These are phyloP conservation scores for Aspergillus phoenicis DNA, from an alignment of 2,329 filamentous ascomycete species.

Conservation along the genomic window DNA sequence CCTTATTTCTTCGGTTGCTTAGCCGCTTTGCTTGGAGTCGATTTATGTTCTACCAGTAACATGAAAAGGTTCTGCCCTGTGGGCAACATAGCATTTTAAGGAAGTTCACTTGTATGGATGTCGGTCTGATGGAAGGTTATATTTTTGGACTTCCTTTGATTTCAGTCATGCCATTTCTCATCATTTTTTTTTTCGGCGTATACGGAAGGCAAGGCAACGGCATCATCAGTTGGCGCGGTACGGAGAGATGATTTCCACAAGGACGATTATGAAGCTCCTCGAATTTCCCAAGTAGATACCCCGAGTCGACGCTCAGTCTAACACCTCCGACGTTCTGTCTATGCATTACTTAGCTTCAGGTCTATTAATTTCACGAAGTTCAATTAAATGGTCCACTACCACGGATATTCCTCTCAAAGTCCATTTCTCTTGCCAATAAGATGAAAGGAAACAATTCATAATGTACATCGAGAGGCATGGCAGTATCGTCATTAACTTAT, in stretches of 20 bases:
- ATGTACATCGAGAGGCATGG: background rate
- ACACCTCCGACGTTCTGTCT: slow-evolving; percentile 39
- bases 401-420: no score
- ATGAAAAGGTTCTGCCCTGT: slow-evolving; percentile 24
- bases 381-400: background rate
- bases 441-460: no score
- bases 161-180: slow-evolving; percentile 19
- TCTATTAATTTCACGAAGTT: slow-evolving; percentile 7
- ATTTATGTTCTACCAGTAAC: slow-evolving; percentile 25
- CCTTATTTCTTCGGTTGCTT: slow-evolving; percentile 16
- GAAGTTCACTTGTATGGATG: slow-evolving; percentile 30
- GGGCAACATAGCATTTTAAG: slow-evolving; percentile 37
- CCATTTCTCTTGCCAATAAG: no score
- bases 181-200: slow-evolving; percentile 30
- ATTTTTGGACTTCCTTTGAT: slow-evolving; percentile 16
- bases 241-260: slow-evolving; percentile 41
- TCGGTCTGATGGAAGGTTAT: slow-evolving; percentile 24
- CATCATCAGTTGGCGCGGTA: slow-evolving; percentile 44
- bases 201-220: slow-evolving; percentile 43
- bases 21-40: slow-evolving; percentile 20
- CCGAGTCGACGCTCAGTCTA: slow-evolving; percentile 53
- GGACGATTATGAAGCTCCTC: slow-evolving; percentile 49
- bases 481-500: no score
- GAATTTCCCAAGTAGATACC: slow-evolving; percentile 52
- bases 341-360: slow-evolving; percentile 21